Base-by-base conservation (phyloP, 768 basidiomycete genomes). In the Macrolepiota fuliginosa region DNA sequence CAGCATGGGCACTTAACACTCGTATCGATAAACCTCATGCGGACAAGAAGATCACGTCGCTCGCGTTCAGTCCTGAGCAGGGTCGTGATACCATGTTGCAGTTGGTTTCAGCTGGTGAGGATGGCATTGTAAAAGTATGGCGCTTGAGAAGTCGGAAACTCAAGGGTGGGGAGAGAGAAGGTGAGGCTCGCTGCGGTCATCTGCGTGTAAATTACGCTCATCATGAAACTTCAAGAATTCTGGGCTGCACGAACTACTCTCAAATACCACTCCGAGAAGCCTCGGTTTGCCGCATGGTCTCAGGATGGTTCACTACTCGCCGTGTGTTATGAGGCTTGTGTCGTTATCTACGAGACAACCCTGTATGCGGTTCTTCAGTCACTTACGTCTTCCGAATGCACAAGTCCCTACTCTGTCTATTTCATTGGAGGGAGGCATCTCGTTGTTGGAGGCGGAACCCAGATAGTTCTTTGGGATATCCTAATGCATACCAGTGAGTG, bases 21-120 rank as follows among this genome's bases (percentile, higher is more conserved):
- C 86, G 94, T 55, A 84, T 97, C 63, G 92, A 96, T 70, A 82
- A 85, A 29, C 95, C 96, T 6, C 97, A 98, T 73, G 91, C 90
- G 29, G 68, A 76, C 37, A 73, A 77, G 45, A 80, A 77, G 60
- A 79, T 97, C 32, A 84, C 85, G 11, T 81, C 83, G 1, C 68
- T 94, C 49, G 76, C 81, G 11, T 98, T 98, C 77, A 87, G 84
- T 57, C 87, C 91, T 3, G 65, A 62, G 46, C 61, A 65, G 56
- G 67, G 42, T 58, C 74, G 62, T 61, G 37, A 64, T 61, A 68
- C 74, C 62, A 58, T 73, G 40, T 64, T 76, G 4, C 75, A 83
- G 60, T 78, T 97, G 17, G 84, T 89, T 25, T 92, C 94, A 5
- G 85, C 88, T 11, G 90, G 90, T 5, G 79, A 81, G 64, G 93